Evolutionary conservation across 2,329 filamentous ascomycete genomes (phyloP), one percentile per base, ranked within the genome.

Genomic region (Plenodomus lindquistii): DNA sequence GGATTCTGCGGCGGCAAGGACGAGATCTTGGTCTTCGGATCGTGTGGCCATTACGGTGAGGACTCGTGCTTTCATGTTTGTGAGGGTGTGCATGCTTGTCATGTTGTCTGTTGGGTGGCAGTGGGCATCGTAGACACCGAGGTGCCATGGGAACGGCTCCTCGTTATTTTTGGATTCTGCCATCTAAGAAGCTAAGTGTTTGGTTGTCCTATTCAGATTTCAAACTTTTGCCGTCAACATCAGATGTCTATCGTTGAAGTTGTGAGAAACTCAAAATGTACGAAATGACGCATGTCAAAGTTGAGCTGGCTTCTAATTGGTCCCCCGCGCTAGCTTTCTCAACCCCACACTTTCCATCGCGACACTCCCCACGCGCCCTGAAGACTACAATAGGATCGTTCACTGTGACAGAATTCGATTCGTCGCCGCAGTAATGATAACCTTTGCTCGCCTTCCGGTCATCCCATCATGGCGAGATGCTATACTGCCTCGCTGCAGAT

Each of bases 31-130:
- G 67, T 94, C 89, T 66, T 91, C 81, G 0, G 79, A 79, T 45
- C 89, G 80, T 1, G 89, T 93, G 22, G 87, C 83, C 89, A 94
- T 93, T 52, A 91, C 80, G 2, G 87, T 87, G 41, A 94, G 73
- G 10, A 78, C 77, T 19, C 81, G 79, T 18, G 87, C 79, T 52
- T 81, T 82, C 88, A 93, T 92, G 10, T 60, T 60, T 10, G 82
- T 74, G 35, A 93, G 85, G 11, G 68, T 71, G 10, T 76, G 58
- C 40, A 88, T 72, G 16, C 79, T 83, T 36, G 79, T 73, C 81
- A 91, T 85, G 17, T 85, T 89, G 70, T 93, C 89, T 21, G 89
- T 93, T 3, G 89, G 89, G 67, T 94, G 89, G 71, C 89, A 93
- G 75, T 94, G 89, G 18, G 89, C 88, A 67, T 94, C 89, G 66